Base-by-base conservation (phyloP, 352 stramenopile genomes). In the Pythium monospermum region DNA sequence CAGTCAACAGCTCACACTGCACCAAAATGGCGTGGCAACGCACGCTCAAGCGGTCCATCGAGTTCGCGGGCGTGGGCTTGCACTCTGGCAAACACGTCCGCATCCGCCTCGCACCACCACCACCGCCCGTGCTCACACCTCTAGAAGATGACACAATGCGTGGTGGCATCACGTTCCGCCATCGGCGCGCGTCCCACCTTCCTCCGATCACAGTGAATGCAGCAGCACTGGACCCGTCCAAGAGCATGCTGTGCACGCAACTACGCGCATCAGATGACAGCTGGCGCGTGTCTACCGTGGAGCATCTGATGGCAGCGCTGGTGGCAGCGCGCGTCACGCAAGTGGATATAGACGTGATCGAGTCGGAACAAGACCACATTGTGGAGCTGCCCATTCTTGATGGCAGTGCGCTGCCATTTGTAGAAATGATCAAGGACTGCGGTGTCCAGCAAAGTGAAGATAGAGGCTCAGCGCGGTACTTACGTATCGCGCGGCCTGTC, bases 241-340 rank as follows among this genome's bases (percentile, higher is more conserved):
- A 58, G 37, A 75, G 69, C 37, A 66, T 80, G 52, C 53, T 90
- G 31, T 90, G 78, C 64, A 84, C 78, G 8, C 71, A 77, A 27
- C 62, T 90, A 25, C 22, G 43, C 6, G 49, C 57, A 10, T 33
- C 7, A 0, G 28, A 54, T 5, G 36, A 54, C 45, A 49, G 64
- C 38, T 54, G 49, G 41, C 65, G 43, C 22, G 57, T 87, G 4
- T 73, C 66, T 0, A 91, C 79, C 10, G 32, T 71, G n/a, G 79
- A 91, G 50, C 79, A 91, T 35, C 33, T 91, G 10, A 79, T 91
- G 72, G 72, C 79, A 6, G 76, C 74, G 35, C 57, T 87, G 7
- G 65, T 71, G 21, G 74, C 71, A 6, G 53, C 65, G 15, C 56
- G 66, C 19, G 42, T 91, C 25, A 67, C 61, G 2, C 82, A 83